phyloP scores from a whole-genome alignment of 176 grass and related monocot genomes.

The Oryza officinalis region DNA sequence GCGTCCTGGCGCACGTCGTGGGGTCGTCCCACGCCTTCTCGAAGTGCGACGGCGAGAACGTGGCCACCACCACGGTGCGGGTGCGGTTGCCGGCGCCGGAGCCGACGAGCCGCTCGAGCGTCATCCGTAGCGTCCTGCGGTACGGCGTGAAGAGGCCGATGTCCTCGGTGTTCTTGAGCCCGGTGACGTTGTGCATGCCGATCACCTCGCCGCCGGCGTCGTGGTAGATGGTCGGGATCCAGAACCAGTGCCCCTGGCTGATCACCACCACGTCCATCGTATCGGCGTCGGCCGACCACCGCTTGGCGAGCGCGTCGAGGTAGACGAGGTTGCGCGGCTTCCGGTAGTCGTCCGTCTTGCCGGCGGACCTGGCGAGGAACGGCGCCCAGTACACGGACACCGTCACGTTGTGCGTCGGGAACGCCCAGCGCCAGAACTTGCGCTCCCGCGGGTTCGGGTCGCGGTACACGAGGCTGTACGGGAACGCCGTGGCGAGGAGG shows the following conservation, averaged over 20 bases:
- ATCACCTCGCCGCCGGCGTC: conserved; percentile 43
- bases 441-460: not conserved
- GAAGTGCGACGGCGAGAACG: conserved; percentile 70
- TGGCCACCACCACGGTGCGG: conserved; percentile 42
- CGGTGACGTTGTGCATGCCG: conserved; percentile 33
- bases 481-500: conserved; percentile 34
- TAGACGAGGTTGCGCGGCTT: not conserved
- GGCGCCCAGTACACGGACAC: conserved; percentile 53
- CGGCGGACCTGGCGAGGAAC: conserved; percentile 35
- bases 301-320: conserved; percentile 29
- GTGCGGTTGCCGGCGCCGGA: not conserved
- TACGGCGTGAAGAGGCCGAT: conserved; percentile 55
- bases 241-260: conserved; percentile 59
- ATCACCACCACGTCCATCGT: conserved; percentile 29
- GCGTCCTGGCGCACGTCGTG: conserved; percentile 45
- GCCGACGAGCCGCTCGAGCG: conserved; percentile 16
- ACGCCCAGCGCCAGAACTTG: conserved; percentile 48
- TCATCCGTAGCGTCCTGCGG: conserved; percentile 27
- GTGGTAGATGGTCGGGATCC: conserved; percentile 33
- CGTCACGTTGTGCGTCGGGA: conserved; percentile 38
- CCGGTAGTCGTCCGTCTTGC: conserved; percentile 33
- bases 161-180: conserved; percentile 50
- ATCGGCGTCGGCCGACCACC: not conserved
- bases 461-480: conserved; percentile 1
- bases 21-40: conserved; percentile 43